Evolutionary conservation across 1,284 basidiomycete species (phyloP), one percentile per base, ranked within the genome.

Genomic region (Rhodotorula mucilaginosa): DNA sequence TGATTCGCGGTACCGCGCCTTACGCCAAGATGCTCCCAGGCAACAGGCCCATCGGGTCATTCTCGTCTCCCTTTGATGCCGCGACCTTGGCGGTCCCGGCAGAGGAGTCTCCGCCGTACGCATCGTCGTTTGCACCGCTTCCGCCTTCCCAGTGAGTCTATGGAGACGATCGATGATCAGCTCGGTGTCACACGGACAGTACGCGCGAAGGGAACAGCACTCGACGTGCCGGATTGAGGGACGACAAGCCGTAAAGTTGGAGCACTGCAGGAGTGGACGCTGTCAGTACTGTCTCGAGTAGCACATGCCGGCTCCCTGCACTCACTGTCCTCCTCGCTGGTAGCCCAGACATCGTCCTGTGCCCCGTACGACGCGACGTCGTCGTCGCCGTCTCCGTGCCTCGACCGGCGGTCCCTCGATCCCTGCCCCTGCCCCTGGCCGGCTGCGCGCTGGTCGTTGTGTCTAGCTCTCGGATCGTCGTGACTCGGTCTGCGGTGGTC

Each of bases 191-290:
- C 56, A 44, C 26, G 19, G 19, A 16, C 7, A 44, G 44, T 16
- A n/a, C 64, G 29, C 64, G 29, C 23, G 52, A 34, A n/a, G 18
- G 34, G 44, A 2, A 13, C 7, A 15, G 65, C n/a, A 61, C 60
- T 16, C 5, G 23, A 69, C 70, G 60, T 23, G 72, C 72, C 1
- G 82, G 82, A 47, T 82, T 71, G 31, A 83, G 76, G 19, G 79
- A 79, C n/a, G 79, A 78, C 57, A 83, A 77, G 26, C 79, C 71
- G 71, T 83, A 83, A 19, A 80, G 78, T 68, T 81, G 80, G 39
- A 83, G 77, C 64, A 83, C 78, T 76, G 65, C 26, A 26, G 1
- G 58, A 47, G 31, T 15, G 16, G 10, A 18, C 16, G 19, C 2
- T 2, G 56, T 58, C 31, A 46, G 59, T 18, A 21, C 26, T 48